Evolutionary conservation across 352 stramenopile genomes (phyloP).

Genomic region (Pythium insidiosum): DNA sequence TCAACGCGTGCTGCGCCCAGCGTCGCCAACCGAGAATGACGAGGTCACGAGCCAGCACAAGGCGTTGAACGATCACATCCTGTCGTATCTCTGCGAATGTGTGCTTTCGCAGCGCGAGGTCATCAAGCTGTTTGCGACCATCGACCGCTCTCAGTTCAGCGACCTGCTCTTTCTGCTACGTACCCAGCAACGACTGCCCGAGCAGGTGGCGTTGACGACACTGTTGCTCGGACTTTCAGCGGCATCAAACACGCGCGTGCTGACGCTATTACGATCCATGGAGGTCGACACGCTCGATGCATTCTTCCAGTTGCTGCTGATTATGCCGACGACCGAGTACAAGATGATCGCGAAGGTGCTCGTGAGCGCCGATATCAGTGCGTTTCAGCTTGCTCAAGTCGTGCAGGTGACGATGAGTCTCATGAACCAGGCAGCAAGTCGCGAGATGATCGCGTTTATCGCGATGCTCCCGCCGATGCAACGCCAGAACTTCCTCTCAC

Average conservation of each 20-base stretch:
- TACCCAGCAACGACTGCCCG: conserved; percentile 38
- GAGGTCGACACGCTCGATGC: conserved; percentile 34
- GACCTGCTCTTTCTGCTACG: conserved; percentile 36
- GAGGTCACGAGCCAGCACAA: background rate
- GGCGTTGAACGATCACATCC: conserved; percentile 17
- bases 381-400: conserved; percentile 28
- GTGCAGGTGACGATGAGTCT: conserved; percentile 44
- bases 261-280: conserved; percentile 31
- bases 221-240: conserved; percentile 49
- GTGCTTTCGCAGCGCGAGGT: conserved; percentile 31
- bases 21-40: background rate
- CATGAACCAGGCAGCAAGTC: conserved; percentile 65
- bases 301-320: conserved; percentile 56
- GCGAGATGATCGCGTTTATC: conserved; percentile 52
- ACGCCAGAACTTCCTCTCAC: conserved; percentile 41
- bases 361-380: conserved; percentile 33
- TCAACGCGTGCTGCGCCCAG: background rate
- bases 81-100: conserved; percentile 39
- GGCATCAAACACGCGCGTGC: conserved; percentile 33
- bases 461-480: conserved; percentile 29
- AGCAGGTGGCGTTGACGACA: conserved; percentile 49
- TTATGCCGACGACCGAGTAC: conserved; percentile 58
- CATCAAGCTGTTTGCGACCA: conserved; percentile 34
- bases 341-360: conserved; percentile 43
- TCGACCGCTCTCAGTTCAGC: conserved; percentile 23